Evolutionary conservation across 2,329 filamentous ascomycete genomes (phyloP).

Genomic region (Cladophialophora chaetospira): DNA sequence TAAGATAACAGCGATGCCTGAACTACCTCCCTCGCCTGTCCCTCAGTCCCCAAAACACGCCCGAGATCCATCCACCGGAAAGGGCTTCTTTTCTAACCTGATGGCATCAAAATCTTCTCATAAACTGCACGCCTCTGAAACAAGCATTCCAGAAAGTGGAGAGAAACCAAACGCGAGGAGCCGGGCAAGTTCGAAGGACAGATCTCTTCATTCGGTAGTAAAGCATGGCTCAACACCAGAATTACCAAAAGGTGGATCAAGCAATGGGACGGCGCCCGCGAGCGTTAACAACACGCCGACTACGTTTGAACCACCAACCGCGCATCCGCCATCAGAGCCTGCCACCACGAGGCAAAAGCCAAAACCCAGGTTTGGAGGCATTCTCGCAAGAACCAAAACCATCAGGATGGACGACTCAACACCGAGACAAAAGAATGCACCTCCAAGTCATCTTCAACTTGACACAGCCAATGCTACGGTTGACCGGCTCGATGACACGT

Average conservation of each 20-base stretch:
- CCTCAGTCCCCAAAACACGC: conserved; percentile 43
- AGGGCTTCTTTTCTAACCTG: conserved; percentile 50
- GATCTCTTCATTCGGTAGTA: conserved; percentile 41
- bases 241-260: conserved; percentile 39
- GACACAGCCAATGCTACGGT: conserved; percentile 35
- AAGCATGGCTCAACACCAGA: conserved; percentile 47
- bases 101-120: conserved; percentile 51
- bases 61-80: conserved; percentile 48
- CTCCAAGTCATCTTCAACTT: conserved; percentile 26
- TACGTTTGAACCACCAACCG: conserved; percentile 1
- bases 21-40: conserved; percentile 45
- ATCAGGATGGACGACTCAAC: conserved; percentile 44
- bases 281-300: conserved; percentile 13
- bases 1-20: conserved; percentile 49
- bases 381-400: conserved; percentile 49
- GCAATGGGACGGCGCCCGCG: conserved; percentile 19
- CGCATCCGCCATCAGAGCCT: conserved; percentile 7
- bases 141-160: conserved; percentile 38
- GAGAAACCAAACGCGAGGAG: conserved; percentile 36
- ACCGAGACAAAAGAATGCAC: conserved; percentile 19
- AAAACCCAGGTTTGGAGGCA: conserved; percentile 49
- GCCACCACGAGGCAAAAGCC: conserved; percentile 40
- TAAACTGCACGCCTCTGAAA: conserved; percentile 44
- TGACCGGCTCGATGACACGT: conserved; percentile 33
- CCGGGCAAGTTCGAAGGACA: conserved; percentile 48